Base-by-base conservation (phyloP, 768 basidiomycete genomes). In the Suillus plorans region DNA sequence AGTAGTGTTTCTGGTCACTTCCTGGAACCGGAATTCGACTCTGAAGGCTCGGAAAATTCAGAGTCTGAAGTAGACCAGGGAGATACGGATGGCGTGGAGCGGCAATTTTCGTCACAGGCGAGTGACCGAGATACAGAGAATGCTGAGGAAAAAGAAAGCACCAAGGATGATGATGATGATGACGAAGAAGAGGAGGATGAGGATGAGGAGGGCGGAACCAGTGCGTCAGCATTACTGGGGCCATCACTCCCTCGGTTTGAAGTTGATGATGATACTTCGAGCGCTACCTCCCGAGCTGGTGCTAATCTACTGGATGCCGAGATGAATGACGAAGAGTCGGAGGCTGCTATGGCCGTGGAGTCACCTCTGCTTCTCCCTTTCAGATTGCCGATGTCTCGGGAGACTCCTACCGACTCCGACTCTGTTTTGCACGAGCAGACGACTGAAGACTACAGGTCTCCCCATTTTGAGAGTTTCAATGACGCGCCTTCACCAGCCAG, bases 1-100 rank as follows among this genome's bases (percentile, higher is more conserved):
- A 83, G 80, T 50, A 89, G 85, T 44, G 70, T 80, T 52, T 83
- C 80, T 0, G 76, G 69, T n/a, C 31, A 58, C 12, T 44, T 66
- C 25, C 63, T 65, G 5, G 72, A 69, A 16, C 68, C 72, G 66
- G 77, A 69, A 2, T 70, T 50, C 3, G 68, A 50, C 31, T 68
- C 72, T 25, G 69, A 6, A 4, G 70, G 69, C 37, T 70, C 65
- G 5, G 68, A 66, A 60, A 73, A 76, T 37, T 75, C 80, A 10
- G 72, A 78, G 56, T 59, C 56, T n/a, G 66, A 61, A 49, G 22
- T 20, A 16, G 56, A 59, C 7, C 64, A 65, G 18, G 65, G 14
- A 47, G 62, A 63, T 59, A 52, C 28, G 2, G 63, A 75, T 34
- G 64, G 64, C 14, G 42, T 12, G 8, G 50, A 55, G 16, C 37